These are phyloP conservation scores for Eimeria acervulina DNA, from an alignment of 169 alveolate genomes.

Conservation along the genomic window DNA sequence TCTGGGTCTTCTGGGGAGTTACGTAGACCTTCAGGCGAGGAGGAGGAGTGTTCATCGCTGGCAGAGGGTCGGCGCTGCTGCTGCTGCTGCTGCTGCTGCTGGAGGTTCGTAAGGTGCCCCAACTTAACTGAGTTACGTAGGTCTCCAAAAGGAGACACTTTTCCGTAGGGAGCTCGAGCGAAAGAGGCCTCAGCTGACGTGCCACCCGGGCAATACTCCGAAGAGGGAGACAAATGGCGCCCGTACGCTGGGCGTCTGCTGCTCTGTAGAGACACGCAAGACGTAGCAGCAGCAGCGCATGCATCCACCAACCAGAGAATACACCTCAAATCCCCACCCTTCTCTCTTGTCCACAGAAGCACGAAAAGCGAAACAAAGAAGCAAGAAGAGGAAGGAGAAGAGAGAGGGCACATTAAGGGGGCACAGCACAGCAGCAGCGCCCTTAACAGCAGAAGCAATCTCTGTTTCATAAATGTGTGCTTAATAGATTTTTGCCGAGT, in stretches of 20 bases:
- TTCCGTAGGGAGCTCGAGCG: constrained; percentile 14
- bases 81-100: background rate
- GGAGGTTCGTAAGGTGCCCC: background rate
- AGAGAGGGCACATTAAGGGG: too few relatives aligned
- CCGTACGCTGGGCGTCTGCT: background rate
- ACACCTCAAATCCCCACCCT: too few relatives aligned
- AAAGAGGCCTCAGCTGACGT: constrained; percentile 22
- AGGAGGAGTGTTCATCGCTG: constrained; percentile 34
- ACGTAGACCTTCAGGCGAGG: constrained; percentile 46
- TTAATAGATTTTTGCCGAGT: too few relatives aligned
- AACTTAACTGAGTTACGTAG: background rate
- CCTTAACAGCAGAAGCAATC: background rate
- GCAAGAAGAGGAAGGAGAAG: background rate
- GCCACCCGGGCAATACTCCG: background rate
- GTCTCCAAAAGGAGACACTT: constrained; percentile 16
- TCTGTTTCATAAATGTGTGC: background rate
- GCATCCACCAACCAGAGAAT: background rate
- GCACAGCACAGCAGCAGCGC: too few relatives aligned
- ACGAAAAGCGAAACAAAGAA: too few relatives aligned
- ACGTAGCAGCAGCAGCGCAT: background rate
- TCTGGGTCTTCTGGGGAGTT: background rate
- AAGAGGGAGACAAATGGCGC: background rate
- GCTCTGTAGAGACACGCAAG: background rate
- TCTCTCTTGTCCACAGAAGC: too few relatives aligned
- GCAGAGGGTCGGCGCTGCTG: constrained; percentile 10